phyloP scores from a whole-genome alignment of 176 grass and related monocot species.

The Ananas comosus region DNA sequence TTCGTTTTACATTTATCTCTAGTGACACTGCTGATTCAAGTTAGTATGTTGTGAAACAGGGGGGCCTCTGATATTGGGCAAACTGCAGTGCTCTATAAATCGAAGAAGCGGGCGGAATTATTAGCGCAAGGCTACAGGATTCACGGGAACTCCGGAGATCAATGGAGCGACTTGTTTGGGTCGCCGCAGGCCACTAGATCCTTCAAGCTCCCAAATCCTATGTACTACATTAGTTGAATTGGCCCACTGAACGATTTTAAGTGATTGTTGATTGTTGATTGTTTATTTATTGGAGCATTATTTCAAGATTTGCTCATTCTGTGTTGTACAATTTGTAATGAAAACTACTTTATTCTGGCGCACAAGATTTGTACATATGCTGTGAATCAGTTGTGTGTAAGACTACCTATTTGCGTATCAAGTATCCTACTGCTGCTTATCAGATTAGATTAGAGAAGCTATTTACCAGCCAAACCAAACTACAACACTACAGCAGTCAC shows the following conservation, averaged over 20 bases:
- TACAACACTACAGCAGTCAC: too few relatives aligned
- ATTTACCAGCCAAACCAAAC: too few relatives aligned
- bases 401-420: too few relatives aligned
- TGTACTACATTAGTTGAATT: conserved; percentile 70
- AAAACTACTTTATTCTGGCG: not conserved
- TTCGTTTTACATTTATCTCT: conserved; percentile 6
- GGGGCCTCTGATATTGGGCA: conserved; percentile 53
- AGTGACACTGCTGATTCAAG: conserved; percentile 11
- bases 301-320: not conserved
- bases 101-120: conserved; percentile 55
- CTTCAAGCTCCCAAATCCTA: conserved; percentile 92
- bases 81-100: conserved; percentile 63
- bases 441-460: too few relatives aligned
- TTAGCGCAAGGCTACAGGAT: conserved; percentile 83
- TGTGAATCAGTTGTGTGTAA: too few relatives aligned
- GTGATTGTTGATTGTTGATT: not conserved
- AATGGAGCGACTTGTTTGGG: conserved; percentile 87
- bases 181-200: conserved; percentile 61
- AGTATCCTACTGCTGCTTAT: too few relatives aligned
- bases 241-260: not conserved
- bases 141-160: conserved; percentile 71
- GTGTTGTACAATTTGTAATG: not conserved
- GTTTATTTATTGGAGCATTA: not conserved
- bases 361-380: not conserved
- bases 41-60: conserved; percentile 27